Evolutionary conservation across 495 filamentous ascomycete species (phyloP).

Genomic region (Aspergillus leporis): DNA sequence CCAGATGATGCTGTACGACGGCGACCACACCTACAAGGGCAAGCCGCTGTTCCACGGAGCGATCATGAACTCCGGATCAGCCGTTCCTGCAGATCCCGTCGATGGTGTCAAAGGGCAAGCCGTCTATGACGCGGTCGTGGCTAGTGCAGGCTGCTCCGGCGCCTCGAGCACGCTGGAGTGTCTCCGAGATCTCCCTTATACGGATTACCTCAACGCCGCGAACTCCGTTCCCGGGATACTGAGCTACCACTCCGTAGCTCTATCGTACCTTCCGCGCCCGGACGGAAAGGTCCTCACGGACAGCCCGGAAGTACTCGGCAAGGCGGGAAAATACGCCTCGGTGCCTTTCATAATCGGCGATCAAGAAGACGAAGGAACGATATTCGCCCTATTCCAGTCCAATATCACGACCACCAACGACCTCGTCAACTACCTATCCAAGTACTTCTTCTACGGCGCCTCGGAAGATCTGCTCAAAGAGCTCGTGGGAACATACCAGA

Average conservation of each 20-base stretch:
- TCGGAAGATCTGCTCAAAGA: slow-evolving; percentile 40
- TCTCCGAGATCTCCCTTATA: slow-evolving; percentile 59
- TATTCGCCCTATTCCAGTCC: slow-evolving; percentile 61
- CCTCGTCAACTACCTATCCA: slow-evolving; percentile 58
- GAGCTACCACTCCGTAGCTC: slow-evolving; percentile 61
- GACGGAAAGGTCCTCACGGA: slow-evolving; percentile 58
- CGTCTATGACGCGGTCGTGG: slow-evolving; percentile 64
- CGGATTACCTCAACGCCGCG: slow-evolving; percentile 59
- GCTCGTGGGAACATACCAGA: slow-evolving; percentile 58
- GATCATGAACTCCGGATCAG: slow-evolving; percentile 72
- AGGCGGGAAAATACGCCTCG: slow-evolving; percentile 53
- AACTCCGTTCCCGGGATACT: slow-evolving; percentile 67
- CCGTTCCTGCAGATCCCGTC: slow-evolving; percentile 63
- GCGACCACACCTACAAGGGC: slow-evolving; percentile 68
- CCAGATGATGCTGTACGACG: slow-evolving; percentile 69
- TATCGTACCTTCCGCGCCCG: slow-evolving; percentile 66
- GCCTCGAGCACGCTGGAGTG: slow-evolving; percentile 60
- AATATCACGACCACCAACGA: slow-evolving; percentile 61
- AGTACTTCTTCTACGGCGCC: slow-evolving; percentile 57
- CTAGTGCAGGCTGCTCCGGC: slow-evolving; percentile 56
- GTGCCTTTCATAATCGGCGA: slow-evolving; percentile 61
- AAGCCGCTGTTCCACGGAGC: slow-evolving; percentile 67
- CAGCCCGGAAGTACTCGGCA: slow-evolving; percentile 54
- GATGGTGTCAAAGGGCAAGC: slow-evolving; percentile 63
- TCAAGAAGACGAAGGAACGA: slow-evolving; percentile 62